phyloP scores from a whole-genome alignment of 495 filamentous ascomycete species.

The Penicillium chermesinum region DNA sequence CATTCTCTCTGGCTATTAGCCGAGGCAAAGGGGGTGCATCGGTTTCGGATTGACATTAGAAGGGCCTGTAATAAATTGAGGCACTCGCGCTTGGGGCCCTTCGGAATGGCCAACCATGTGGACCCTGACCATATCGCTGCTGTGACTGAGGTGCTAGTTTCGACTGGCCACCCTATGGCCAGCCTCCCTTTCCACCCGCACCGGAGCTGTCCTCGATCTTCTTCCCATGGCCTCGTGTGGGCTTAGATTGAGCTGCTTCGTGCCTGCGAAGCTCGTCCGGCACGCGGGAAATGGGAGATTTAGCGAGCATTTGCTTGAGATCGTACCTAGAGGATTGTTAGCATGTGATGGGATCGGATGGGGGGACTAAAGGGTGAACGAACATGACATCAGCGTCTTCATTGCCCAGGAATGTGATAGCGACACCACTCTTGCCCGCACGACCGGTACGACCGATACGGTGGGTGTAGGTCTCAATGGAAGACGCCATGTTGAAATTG shows the following conservation, averaged over 20 bases:
- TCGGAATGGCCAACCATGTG: too few species aligned
- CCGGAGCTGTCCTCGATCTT: constrained; percentile 59
- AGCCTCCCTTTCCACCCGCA: constrained; percentile 57
- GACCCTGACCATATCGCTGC: too few species aligned
- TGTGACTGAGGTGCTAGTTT: too few species aligned
- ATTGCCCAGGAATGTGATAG: constrained; percentile 91
- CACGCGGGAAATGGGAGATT: constrained; percentile 82
- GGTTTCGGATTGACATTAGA: too few species aligned
- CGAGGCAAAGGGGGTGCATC: too few species aligned
- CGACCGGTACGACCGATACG: constrained; percentile 96
- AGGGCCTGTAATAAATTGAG: too few species aligned
- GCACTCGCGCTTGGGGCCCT: too few species aligned
- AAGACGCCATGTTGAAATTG: constrained; percentile 98
- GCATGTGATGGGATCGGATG: constrained; percentile 1
- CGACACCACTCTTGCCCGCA: constrained; percentile 95
- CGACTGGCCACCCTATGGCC: too few species aligned
- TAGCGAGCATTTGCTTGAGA: constrained; percentile 91
- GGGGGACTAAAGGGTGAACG: constrained; percentile 18
- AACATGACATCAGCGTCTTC: constrained; percentile 94
- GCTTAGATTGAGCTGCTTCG: constrained; percentile 86
- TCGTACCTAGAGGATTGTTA: constrained; percentile 53
- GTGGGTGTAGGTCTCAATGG: constrained; percentile 95
- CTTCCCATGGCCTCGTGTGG: constrained; percentile 52
- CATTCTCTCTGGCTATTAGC: too few species aligned
- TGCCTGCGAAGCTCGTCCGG: constrained; percentile 93